Conservation (phyloP, 345 rosid species). For the Citrus australasica region DNA sequence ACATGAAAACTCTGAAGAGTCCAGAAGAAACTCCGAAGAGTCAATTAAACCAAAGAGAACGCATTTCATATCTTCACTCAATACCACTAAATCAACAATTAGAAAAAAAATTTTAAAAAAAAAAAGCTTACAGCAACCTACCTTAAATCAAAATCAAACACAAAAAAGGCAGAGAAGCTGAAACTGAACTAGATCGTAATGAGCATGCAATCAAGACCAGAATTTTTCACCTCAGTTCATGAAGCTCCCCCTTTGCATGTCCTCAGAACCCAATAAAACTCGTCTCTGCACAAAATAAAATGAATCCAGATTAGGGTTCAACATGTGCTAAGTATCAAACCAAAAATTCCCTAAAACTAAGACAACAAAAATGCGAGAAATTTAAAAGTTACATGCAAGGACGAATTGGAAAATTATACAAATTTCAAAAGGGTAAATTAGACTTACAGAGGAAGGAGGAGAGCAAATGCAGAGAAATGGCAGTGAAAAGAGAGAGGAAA, state of each 20-base stretch:
- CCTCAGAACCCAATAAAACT: slow-evolving; percentile 24
- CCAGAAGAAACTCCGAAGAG: slow-evolving; percentile 5
- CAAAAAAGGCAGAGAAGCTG: not conserved
- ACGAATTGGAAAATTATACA: not conserved
- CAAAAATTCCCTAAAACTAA: not conserved
- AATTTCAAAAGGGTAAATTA: slow-evolving; percentile 1
- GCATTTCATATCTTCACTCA: slow-evolving; percentile 17
- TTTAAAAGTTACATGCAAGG: slow-evolving; percentile 20
- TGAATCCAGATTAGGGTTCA: slow-evolving; percentile 21
- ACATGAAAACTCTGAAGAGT: slow-evolving; percentile 1
- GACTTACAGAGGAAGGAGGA: not conserved
- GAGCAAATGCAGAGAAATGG: slow-evolving; percentile 14
- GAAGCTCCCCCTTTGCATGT: slow-evolving; percentile 20
- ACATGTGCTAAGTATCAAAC: not conserved
- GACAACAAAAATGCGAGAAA: not conserved
- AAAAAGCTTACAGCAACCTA: slow-evolving; percentile 5
- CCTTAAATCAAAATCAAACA: slow-evolving; percentile 8
- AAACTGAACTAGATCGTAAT: slow-evolving; percentile 17
- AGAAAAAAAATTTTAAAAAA: not conserved
- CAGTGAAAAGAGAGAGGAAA: not conserved
- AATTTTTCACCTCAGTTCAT: slow-evolving; percentile 29
- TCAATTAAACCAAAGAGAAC: slow-evolving; percentile 18
- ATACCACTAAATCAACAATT: slow-evolving; percentile 2
- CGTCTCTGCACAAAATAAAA: slow-evolving; percentile 17
- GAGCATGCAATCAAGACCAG: slow-evolving; percentile 18